Base-by-base conservation (phyloP, 257 asterid genomes). In the Capsicum pubescens region DNA sequence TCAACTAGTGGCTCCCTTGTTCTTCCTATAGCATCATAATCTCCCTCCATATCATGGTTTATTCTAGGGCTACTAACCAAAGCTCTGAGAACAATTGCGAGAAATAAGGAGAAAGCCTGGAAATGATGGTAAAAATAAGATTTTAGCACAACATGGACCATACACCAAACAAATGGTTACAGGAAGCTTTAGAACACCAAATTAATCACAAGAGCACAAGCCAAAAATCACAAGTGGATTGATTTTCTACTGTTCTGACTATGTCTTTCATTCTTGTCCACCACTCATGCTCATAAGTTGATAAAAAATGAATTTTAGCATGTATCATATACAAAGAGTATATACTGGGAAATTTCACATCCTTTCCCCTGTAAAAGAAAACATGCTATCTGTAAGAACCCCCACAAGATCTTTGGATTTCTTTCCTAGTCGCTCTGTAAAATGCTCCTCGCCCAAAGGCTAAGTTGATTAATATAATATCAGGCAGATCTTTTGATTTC, bases 91-190 rank as follows among this genome's bases (percentile, higher is more conserved):
- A 89, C 85, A 76, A 94, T 76, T 8, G 97, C 91, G 19, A 95
- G 70, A 84, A 92, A 86, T 80, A 93, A 77, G 79, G 98, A 92
- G 79, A 91, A 83, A 80, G 82, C 93, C 99, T 95, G 92, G 91
- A 79, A 83, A 80, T 80, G 86, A 78, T 1, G 84, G 61, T 42
- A 84, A 84, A 63, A 82, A 83, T 35, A 8, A 44, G 79, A 68
- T 19, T 64, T 26, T 46, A 60, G 63, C 39, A 86, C 19, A 79
- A 59, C 80, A 69, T 32, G 35, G 82, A 58, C 44, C 26, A 67
- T 32, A 16, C 57, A 61, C 72, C 85, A 50, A 71, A 70, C 46
- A 50, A 67, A 26, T 13, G 19, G 44, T 46, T 42, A 42, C 59
- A 39, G 46, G 76, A 48, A 44, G 42, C 26, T 63, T 42, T 19